Evolutionary conservation across 805 yeast genomes (phyloP).

Genomic region (Candida ortonii): DNA sequence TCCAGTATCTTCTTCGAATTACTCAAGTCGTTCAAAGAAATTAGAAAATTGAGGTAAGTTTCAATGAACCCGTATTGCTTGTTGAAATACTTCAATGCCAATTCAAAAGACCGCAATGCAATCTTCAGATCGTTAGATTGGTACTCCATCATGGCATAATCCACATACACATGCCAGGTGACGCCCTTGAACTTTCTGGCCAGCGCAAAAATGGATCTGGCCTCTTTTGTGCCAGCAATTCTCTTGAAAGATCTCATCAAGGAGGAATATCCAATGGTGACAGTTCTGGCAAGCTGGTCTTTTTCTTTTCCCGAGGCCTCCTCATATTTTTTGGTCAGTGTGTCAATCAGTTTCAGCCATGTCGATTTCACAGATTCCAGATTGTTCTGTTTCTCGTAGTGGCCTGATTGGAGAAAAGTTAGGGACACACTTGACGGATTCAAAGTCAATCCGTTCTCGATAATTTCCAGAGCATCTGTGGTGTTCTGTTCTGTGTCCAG

Average conservation of each 20-base stretch:
- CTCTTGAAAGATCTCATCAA: constrained; percentile 74
- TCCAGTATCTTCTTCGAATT: constrained; percentile 83
- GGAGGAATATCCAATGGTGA: constrained; percentile 66
- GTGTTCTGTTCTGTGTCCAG: constrained; percentile 13
- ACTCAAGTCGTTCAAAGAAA: constrained; percentile 61
- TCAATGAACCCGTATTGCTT: constrained; percentile 59
- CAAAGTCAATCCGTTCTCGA: constrained; percentile 53
- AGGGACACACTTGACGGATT: constrained; percentile 72
- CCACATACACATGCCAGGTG: constrained; percentile 75
- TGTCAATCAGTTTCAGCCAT: constrained; percentile 50
- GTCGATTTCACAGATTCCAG: constrained; percentile 46
- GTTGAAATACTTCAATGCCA: constrained; percentile 60
- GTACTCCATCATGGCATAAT: constrained; percentile 79
- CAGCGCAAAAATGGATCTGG: constrained; percentile 66
- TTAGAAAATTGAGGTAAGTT: constrained; percentile 69
- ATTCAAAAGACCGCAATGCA: constrained; percentile 72
- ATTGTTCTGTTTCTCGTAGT: constrained; percentile 58
- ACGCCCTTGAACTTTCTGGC: constrained; percentile 62
- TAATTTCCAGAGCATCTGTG: constrained; percentile 37
- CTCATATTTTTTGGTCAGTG: constrained; percentile 39
- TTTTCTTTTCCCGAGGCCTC: constrained; percentile 18
- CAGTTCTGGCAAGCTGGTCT: constrained; percentile 29
- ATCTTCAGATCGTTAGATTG: constrained; percentile 63
- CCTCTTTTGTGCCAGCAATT: constrained; percentile 44
- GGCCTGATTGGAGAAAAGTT: constrained; percentile 64